Conservation (phyloP, 2,329 filamentous ascomycete species). For the Capronia americana region DNA sequence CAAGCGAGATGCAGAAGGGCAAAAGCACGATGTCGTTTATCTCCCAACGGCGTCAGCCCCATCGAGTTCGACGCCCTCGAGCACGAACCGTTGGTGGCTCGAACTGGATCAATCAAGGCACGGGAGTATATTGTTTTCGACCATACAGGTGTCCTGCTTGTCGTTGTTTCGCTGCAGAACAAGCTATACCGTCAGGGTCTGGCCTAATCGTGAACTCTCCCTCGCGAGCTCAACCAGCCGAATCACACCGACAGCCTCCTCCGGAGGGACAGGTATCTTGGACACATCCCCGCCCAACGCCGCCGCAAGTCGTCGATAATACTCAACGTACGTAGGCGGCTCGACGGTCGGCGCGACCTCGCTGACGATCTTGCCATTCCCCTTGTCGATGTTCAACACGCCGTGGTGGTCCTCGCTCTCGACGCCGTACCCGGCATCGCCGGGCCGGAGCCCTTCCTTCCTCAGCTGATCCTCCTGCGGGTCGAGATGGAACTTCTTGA, state of each 20-base stretch:
- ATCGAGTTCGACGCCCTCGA: too few relatives aligned
- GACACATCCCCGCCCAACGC: constrained; percentile 59
- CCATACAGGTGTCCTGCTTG: not conserved
- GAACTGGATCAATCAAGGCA: not conserved
- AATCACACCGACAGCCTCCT: constrained; percentile 61
- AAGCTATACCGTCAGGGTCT: constrained; percentile 47
- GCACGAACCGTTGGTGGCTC: not conserved
- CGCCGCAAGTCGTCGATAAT: constrained; percentile 65
- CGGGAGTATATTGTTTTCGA: not conserved
- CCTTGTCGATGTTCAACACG: constrained; percentile 62
- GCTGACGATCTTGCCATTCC: constrained; percentile 56
- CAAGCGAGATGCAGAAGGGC: too few relatives aligned
- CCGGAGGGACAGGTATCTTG: constrained; percentile 61
- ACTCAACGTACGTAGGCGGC: constrained; percentile 71
- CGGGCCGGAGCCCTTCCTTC: constrained; percentile 66
- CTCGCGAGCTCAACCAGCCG: constrained; percentile 62
- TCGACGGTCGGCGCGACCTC: constrained; percentile 64
- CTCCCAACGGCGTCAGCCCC: not conserved
- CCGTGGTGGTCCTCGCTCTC: constrained; percentile 67
- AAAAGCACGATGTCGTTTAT: too few relatives aligned
- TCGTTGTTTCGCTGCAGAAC: too few relatives aligned
- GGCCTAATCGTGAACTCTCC: constrained; percentile 60
- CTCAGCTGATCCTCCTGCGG: constrained; percentile 74
- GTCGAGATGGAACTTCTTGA: constrained; percentile 74
- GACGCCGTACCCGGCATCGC: constrained; percentile 68